phyloP scores from a whole-genome alignment of 73 alveolate genomes.

The Paramecium caudatum region DNA sequence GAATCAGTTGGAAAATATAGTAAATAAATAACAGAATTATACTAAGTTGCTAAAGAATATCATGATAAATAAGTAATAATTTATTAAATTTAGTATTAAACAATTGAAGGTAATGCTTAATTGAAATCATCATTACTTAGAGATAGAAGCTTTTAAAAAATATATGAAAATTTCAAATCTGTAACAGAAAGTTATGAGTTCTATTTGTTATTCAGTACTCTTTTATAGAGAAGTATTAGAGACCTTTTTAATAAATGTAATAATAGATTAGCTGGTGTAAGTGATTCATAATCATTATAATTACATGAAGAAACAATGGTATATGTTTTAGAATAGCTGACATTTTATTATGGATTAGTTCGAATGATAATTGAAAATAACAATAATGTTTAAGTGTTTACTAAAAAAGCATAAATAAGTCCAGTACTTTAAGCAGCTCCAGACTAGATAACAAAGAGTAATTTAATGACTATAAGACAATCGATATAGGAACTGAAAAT shows the following conservation, averaged over 20 bases:
- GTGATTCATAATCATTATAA: background rate
- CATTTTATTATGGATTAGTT: background rate
- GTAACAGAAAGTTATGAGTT: slow-evolving; percentile 40
- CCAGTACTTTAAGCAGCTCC: background rate
- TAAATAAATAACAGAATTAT: background rate
- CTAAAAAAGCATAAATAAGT: background rate
- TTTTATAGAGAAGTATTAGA: background rate
- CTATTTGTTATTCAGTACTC: slow-evolving; percentile 22
- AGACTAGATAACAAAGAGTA: background rate
- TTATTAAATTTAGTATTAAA: background rate
- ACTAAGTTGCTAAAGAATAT: slow-evolving; percentile 1
- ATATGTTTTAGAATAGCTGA: slow-evolving; percentile 42
- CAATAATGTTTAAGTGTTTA: slow-evolving; percentile 6
- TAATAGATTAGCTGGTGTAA: background rate
- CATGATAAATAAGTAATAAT: slow-evolving; percentile 11
- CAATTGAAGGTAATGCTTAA: background rate
- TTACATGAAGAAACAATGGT: slow-evolving; percentile 47
- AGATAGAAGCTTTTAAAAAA: slow-evolving; percentile 42
- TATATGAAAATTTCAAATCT: slow-evolving; percentile 34
- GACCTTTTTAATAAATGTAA: slow-evolving; percentile 35
- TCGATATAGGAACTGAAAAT: background rate
- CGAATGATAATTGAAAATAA: slow-evolving; percentile 1
- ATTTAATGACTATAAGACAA: background rate
- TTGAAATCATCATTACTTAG: background rate
- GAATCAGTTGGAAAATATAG: slow-evolving; percentile 15